phyloP scores from a whole-genome alignment of 371 early-diverging fungal genomes.

The Rhizoclosmatium hyalinum region DNA sequence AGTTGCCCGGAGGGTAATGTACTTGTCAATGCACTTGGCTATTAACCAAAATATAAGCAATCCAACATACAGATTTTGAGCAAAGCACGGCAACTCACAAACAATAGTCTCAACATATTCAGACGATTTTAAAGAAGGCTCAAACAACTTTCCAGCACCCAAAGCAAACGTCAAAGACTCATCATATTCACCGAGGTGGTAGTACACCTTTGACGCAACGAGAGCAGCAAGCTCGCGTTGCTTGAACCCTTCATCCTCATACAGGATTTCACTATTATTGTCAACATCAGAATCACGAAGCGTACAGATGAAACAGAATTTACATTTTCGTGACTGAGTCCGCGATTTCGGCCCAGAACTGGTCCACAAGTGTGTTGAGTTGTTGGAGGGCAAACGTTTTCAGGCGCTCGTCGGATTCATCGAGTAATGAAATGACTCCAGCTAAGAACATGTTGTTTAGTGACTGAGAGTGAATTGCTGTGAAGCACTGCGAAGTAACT shows the following conservation, averaged over 20 bases:
- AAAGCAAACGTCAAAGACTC: conserved; percentile 94
- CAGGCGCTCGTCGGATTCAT: conserved; percentile 90
- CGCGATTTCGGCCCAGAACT: conserved; percentile 97
- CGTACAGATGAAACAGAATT: conserved; percentile 24
- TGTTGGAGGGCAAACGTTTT: conserved; percentile 89
- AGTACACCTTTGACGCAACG: conserved; percentile 96
- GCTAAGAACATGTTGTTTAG: conserved; percentile 53
- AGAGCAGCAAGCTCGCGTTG: conserved; percentile 91
- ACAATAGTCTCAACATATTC: conserved; percentile 95
- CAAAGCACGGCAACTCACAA: conserved; percentile 54
- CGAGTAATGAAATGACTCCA: conserved; percentile 91
- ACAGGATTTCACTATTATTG: conserved; percentile 81
- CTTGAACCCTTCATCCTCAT: conserved; percentile 85
- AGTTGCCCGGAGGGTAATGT: conserved; percentile 75
- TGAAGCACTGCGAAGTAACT: background rate
- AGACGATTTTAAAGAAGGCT: conserved; percentile 70
- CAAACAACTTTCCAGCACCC: conserved; percentile 91
- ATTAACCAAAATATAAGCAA: background rate
- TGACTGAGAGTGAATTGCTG: background rate
- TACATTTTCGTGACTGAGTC: conserved; percentile 94
- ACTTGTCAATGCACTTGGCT: conserved; percentile 88
- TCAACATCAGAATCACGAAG: background rate
- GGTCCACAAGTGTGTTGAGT: conserved; percentile 86
- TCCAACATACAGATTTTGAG: background rate
- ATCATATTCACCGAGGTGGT: conserved; percentile 92